phyloP scores from a whole-genome alignment of 768 basidiomycete genomes.

The Tulasnella sp. region DNA sequence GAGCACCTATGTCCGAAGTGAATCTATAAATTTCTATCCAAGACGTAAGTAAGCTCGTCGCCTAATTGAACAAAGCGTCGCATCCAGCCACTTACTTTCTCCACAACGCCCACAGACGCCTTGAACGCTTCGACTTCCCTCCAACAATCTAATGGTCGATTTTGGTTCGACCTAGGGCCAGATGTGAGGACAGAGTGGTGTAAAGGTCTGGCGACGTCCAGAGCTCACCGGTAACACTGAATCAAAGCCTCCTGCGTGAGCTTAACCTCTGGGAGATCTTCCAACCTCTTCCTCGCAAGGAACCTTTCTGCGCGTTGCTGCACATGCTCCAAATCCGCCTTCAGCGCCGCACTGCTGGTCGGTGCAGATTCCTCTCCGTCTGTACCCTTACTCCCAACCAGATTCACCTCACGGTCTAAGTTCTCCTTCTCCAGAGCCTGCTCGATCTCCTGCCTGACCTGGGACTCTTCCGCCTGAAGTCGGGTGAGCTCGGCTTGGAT shows the following conservation, averaged over 20 bases:
- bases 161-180: slow-evolving; percentile 32
- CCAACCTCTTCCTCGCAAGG: slow-evolving; percentile 44
- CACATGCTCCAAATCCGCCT: slow-evolving; percentile 69
- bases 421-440: slow-evolving; percentile 79
- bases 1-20: slow-evolving; percentile 16
- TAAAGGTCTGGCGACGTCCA: neutral
- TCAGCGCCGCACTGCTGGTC: slow-evolving; percentile 41
- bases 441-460: slow-evolving; percentile 63
- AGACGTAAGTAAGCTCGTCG: neutral
- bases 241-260: slow-evolving; percentile 48
- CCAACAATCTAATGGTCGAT: slow-evolving; percentile 62
- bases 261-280: slow-evolving; percentile 47
- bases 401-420: slow-evolving; percentile 57
- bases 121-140: slow-evolving; percentile 62
- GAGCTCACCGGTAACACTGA: slow-evolving; percentile 61
- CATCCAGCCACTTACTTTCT: slow-evolving; percentile 40
- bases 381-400: slow-evolving; percentile 29
- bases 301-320: slow-evolving; percentile 62
- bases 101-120: slow-evolving; percentile 51
- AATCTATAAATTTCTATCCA: slow-evolving; percentile 20
- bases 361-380: slow-evolving; percentile 35
- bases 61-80: neutral
- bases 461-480: slow-evolving; percentile 57
- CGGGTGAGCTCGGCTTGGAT: slow-evolving; percentile 59
- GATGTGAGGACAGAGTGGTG: neutral